These are phyloP conservation scores for Ilex paraguariensis DNA, from an alignment of 305 asterid species.

Conservation along the genomic window DNA sequence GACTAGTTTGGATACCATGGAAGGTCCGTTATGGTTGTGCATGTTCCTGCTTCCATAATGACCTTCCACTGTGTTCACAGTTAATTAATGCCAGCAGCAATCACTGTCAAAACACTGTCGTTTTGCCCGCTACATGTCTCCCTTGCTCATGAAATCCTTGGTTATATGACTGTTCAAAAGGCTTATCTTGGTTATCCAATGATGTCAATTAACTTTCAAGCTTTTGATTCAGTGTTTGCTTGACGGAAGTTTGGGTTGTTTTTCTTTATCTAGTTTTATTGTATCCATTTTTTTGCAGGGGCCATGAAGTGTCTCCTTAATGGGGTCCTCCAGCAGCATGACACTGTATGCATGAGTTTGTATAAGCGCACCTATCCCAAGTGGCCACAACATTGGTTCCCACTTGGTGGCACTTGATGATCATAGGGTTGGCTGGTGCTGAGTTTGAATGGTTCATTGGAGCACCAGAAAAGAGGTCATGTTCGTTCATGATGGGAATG, in stretches of 20 bases:
- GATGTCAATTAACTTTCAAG: too few relatives aligned
- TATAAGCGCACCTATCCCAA: constrained; percentile 84
- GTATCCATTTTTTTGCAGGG: constrained; percentile 37
- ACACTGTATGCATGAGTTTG: constrained; percentile 88
- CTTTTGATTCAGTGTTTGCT: too few relatives aligned
- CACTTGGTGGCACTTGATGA: constrained; percentile 34
- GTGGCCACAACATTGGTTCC: constrained; percentile 88
- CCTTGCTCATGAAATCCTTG: too few relatives aligned
- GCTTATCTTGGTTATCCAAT: not conserved
- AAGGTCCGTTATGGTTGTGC: too few relatives aligned
- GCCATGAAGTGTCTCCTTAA: constrained; percentile 86
- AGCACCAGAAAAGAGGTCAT: constrained; percentile 1
- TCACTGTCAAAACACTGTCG: too few relatives aligned
- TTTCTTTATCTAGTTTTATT: not conserved
- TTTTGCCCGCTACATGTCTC: too few relatives aligned
- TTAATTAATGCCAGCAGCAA: too few relatives aligned
- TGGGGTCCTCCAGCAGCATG: constrained; percentile 84
- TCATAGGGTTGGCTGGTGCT: not conserved
- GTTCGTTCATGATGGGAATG: constrained; percentile 50
- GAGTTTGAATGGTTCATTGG: not conserved
- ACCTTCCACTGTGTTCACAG: too few relatives aligned
- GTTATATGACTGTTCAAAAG: not conserved
- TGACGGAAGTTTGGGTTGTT: too few relatives aligned
- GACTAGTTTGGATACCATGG: too few relatives aligned
- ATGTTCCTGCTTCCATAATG: too few relatives aligned